phyloP scores from a whole-genome alignment of 108 stramenopile species.

The Pelagomonas calceolata region DNA sequence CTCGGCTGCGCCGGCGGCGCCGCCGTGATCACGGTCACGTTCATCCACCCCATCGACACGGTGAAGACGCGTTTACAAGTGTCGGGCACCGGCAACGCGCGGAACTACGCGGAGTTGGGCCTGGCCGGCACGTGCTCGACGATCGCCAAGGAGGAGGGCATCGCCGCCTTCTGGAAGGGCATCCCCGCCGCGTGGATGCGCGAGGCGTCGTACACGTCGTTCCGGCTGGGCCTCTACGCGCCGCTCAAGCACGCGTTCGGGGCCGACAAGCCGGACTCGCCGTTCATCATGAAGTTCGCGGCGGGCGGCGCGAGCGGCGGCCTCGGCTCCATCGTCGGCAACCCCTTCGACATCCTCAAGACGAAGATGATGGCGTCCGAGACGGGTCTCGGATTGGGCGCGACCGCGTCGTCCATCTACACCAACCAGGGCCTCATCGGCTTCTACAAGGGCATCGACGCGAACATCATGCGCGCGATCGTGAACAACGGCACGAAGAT shows the following conservation, averaged over 20 bases:
- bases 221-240: constrained; percentile 78
- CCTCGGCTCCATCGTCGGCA: constrained; percentile 71
- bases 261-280: constrained; percentile 51
- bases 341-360: constrained; percentile 82
- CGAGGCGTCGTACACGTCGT: constrained; percentile 82
- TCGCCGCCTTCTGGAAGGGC: constrained; percentile 77
- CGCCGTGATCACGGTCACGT: constrained; percentile 5
- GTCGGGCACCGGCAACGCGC: constrained; percentile 39
- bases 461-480: constrained; percentile 79
- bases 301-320: constrained; percentile 75
- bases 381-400: constrained; percentile 45
- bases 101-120: no score
- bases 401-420: constrained; percentile 53
- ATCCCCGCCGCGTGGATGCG: constrained; percentile 71
- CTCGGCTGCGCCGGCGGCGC: no score
- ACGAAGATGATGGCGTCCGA: constrained; percentile 71
- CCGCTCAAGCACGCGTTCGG: constrained; percentile 73
- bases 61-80: constrained; percentile 89
- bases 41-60: constrained; percentile 82
- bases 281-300: constrained; percentile 65
- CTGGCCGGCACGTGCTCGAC: constrained; percentile 61
- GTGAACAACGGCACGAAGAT: constrained; percentile 85
- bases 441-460: constrained; percentile 84
- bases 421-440: constrained; percentile 62
- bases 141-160: constrained; percentile 58